Evolutionary conservation across 345 rosid genomes (phyloP).

Genomic region (Passiflora organensis): DNA sequence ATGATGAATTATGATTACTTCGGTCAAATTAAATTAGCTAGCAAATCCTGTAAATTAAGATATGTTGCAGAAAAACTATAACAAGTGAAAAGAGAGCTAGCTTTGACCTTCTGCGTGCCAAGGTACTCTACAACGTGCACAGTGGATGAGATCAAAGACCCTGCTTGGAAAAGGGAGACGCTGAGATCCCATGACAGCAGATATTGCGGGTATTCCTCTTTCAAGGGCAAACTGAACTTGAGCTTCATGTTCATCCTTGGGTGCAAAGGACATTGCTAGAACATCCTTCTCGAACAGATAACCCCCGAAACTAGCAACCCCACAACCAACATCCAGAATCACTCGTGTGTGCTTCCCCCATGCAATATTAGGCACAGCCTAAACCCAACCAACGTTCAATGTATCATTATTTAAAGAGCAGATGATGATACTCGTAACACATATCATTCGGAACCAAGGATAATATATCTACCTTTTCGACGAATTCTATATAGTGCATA

Average conservation of each 20-base stretch:
- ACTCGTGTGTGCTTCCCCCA: conserved; percentile 89
- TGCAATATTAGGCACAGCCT: conserved; percentile 62
- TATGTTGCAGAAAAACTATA: not conserved
- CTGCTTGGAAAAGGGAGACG: conserved; percentile 80
- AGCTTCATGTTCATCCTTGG: conserved; percentile 96
- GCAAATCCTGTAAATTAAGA: no score
- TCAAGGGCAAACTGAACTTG: conserved; percentile 96
- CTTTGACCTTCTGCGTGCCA: conserved; percentile 71
- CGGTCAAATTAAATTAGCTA: not conserved
- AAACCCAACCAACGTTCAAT: not conserved
- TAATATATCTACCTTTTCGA: conserved; percentile 50
- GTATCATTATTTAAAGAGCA: not conserved
- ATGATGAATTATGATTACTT: not conserved
- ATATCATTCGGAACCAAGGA: not conserved
- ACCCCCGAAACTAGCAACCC: conserved; percentile 94
- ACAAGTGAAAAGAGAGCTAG: not conserved
- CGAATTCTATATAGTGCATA: conserved; percentile 69
- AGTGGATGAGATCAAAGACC: conserved; percentile 83
- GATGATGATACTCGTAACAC: not conserved
- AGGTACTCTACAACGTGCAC: conserved; percentile 95
- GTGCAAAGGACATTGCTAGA: conserved; percentile 89
- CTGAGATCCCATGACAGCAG: conserved; percentile 94
- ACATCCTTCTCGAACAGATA: conserved; percentile 82
- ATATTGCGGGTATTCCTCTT: conserved; percentile 92
- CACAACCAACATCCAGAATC: conserved; percentile 85